Evolutionary conservation across 2,329 filamentous ascomycete species (phyloP).

Genomic region (Emericellopsis cladophorae): DNA sequence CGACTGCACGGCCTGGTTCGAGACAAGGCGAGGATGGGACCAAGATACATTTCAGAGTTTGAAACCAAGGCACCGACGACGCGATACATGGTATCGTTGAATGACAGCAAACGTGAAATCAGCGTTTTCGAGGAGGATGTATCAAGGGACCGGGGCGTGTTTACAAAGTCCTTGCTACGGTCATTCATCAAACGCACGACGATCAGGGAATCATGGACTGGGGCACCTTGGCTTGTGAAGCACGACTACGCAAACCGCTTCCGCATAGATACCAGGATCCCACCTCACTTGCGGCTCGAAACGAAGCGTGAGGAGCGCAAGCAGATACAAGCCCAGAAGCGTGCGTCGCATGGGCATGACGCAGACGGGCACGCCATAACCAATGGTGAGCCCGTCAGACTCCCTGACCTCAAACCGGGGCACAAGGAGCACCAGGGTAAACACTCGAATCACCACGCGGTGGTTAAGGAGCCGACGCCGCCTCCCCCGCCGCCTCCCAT

Average conservation of each 20-base stretch:
- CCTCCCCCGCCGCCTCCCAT: conserved; percentile 61
- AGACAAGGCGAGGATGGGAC: conserved; percentile 71
- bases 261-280: conserved; percentile 78
- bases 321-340: conserved; percentile 54
- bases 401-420: conserved; percentile 64
- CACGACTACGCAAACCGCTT: conserved; percentile 71
- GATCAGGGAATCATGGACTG: conserved; percentile 83
- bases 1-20: conserved; percentile 62
- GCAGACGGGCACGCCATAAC: conserved; percentile 21
- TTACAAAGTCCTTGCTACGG: conserved; percentile 86
- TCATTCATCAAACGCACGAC: conserved; percentile 94
- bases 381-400: conserved; percentile 33
- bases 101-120: conserved; percentile 58
- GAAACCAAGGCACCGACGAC: conserved; percentile 58
- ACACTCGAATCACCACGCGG: conserved; percentile 7
- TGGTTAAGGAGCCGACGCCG: conserved; percentile 9
- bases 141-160: conserved; percentile 76
- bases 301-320: conserved; percentile 68
- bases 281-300: conserved; percentile 69
- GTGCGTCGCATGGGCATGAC: conserved; percentile 34
- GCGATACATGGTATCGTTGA: conserved; percentile 68
- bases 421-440: conserved; percentile 51
- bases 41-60: conserved; percentile 49
- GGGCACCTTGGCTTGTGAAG: conserved; percentile 95
- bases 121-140: conserved; percentile 74